These are phyloP conservation scores for Pythium biforme DNA, from an alignment of 352 stramenopile species.

Conservation along the genomic window DNA sequence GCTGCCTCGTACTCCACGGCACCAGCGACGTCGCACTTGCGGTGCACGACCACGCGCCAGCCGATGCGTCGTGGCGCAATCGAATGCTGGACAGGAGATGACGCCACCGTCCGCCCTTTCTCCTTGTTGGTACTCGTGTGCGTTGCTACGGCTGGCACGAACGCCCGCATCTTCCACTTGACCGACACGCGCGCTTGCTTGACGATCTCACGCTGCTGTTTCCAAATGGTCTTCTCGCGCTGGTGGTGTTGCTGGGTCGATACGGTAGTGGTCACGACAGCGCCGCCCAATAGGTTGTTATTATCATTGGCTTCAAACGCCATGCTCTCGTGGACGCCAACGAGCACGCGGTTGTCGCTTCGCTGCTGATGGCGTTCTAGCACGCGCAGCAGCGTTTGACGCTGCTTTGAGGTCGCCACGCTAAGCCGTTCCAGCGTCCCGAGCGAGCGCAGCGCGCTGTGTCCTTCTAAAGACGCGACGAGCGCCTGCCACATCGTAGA, in stretches of 20 bases:
- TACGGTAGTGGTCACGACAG: background rate
- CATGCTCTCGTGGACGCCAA: conserved; percentile 9
- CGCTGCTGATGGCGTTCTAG: conserved; percentile 3
- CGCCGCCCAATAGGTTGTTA: background rate
- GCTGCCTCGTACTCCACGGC: conserved; percentile 7
- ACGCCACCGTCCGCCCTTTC: background rate
- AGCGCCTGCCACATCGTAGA: background rate
- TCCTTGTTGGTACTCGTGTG: background rate
- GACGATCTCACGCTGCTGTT: background rate
- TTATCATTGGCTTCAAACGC: background rate
- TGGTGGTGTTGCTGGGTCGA: background rate
- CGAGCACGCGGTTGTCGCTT: conserved; percentile 13
- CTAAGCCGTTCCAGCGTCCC: conserved; percentile 7
- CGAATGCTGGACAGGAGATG: background rate
- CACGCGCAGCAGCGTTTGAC: background rate
- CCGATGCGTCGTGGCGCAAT: no score
- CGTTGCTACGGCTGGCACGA: background rate
- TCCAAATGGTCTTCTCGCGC: conserved; percentile 3
- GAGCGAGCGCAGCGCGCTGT: conserved; percentile 2
- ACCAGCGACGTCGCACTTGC: conserved; percentile 7
- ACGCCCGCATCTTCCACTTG: conserved; percentile 19
- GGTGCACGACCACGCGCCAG: conserved; percentile 18
- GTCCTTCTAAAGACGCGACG: background rate
- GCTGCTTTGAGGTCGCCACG: background rate
- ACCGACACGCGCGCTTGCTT: conserved; percentile 17